Base-by-base conservation (phyloP, 208 protist genomes). In the Leishmania amazonensis region DNA sequence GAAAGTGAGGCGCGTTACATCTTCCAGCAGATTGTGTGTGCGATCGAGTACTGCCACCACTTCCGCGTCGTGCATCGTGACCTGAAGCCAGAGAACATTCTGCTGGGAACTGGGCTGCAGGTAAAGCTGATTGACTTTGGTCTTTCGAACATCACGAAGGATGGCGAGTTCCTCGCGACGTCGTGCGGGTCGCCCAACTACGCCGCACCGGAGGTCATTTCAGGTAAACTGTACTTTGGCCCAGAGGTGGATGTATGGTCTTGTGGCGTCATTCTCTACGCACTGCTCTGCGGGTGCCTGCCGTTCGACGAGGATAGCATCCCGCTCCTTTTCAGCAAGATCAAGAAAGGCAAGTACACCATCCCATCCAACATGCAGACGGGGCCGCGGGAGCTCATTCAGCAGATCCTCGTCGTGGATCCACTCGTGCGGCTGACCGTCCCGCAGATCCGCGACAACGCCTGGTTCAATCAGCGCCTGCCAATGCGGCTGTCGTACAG, bases 1-100 rank as follows among this genome's bases (percentile, higher is more conserved):
- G 98, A 99, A 81, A 91, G 94, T 47, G 97, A 98, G 80, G 98
- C 98, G 35, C 90, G 99, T 21, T 90, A 96, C 71, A 98, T 99
- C 77, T 99, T 99, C 83, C 99, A 99, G 87, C 99, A 99, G 84
- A 99, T 99, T 81, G 98, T 99, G 13, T 99, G 96, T 31, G 99
- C 98, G 21, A 90, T 99, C 5, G 97, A 99, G 81, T 99, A 99
- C 87, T 99, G 99, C 90, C 99, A 99, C 88, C 91, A 97, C 80
- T 97, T 96, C 84, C 88, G 93, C 51, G 94, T 99, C 57, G 93
- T 98, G 31, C 98, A 99, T 83, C 91, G 97, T 9, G 97, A 99
- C 85, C 76, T 99, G 40, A 99, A 99, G 79, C 96, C 96, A 28
- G 96, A 99, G 83, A 99, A 99, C 80, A 91, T 99, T 53, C 84